Conservation (phyloP, 345 rosid genomes). For the Eucalyptus sp. region DNA sequence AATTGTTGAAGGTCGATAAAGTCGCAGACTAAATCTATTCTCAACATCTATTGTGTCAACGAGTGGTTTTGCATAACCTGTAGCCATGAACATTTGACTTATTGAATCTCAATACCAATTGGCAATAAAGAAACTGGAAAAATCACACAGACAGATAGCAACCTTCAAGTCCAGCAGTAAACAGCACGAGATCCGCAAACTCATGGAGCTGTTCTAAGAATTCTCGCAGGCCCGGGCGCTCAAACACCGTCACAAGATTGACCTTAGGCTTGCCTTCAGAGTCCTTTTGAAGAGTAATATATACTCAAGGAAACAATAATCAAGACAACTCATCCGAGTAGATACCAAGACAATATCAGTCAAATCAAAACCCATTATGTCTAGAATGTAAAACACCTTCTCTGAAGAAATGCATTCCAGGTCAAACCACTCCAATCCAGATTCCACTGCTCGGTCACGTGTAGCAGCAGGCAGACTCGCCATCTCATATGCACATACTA, state of each 20-base stretch:
- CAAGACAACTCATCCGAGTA: constrained; percentile 1
- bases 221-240: constrained; percentile 87
- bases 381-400: constrained; percentile 39
- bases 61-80: constrained; percentile 96
- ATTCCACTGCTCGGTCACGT: constrained; percentile 58
- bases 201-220: constrained; percentile 60
- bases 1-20: constrained; percentile 91
- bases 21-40: constrained; percentile 58
- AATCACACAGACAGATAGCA: constrained; percentile 2
- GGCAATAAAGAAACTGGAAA: background rate
- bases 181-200: constrained; percentile 78
- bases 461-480: constrained; percentile 60
- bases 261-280: constrained; percentile 63
- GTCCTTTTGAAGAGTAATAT: constrained; percentile 43
- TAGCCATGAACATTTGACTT: background rate
- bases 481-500: constrained; percentile 88
- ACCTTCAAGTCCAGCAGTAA: constrained; percentile 99
- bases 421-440: constrained; percentile 86
- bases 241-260: constrained; percentile 81
- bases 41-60: constrained; percentile 76
- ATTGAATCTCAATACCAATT: background rate
- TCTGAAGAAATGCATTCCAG: constrained; percentile 85
- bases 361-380: background rate
- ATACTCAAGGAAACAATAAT: background rate
- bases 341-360: background rate